Percentiles rank a stretch among this genome's conserved stretches.
Conservation (phyloP, 805 yeast species). For the Spathaspora sp. region DNA sequence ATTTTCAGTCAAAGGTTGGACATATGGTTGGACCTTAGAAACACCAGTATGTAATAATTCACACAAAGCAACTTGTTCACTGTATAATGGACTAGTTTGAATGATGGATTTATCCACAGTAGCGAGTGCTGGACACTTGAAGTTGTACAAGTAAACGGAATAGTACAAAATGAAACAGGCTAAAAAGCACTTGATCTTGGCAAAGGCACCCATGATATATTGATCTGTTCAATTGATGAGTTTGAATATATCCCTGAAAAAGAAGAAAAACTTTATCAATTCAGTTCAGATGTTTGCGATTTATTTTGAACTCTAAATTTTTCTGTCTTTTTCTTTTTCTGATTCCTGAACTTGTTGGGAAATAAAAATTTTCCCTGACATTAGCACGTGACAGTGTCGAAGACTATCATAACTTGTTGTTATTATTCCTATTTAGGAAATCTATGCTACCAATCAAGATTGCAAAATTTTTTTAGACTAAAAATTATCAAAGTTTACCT, state of each 20-base stretch:
- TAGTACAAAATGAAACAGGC: conserved; percentile 20
- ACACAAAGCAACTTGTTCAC: conserved; percentile 34
- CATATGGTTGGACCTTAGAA: conserved; percentile 26
- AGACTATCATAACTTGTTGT: background rate
- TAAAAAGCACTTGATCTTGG: conserved; percentile 8
- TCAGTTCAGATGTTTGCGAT: background rate
- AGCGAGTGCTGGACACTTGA: conserved; percentile 29
- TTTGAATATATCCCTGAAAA: background rate
- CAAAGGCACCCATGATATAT: conserved; percentile 6
- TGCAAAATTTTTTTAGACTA: background rate
- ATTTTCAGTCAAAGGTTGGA: conserved; percentile 9
- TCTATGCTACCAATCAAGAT: background rate
- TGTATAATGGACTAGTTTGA: conserved; percentile 36
- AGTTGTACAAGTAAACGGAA: conserved; percentile 33
- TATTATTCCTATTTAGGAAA: background rate
- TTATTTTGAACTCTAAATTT: background rate
- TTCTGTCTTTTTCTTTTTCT: background rate
- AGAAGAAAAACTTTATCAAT: background rate
- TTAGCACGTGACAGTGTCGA: background rate
- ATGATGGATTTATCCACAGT: conserved; percentile 26
- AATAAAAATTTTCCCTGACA: background rate
- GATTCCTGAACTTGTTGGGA: background rate
- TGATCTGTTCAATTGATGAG: background rate
- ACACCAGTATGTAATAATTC: conserved; percentile 27
- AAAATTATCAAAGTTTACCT: conserved; percentile 1